Evolutionary conservation across 2,329 filamentous ascomycete species (phyloP), one percentile per base, ranked within the genome.

Genomic region (Elsinoe batatas): DNA sequence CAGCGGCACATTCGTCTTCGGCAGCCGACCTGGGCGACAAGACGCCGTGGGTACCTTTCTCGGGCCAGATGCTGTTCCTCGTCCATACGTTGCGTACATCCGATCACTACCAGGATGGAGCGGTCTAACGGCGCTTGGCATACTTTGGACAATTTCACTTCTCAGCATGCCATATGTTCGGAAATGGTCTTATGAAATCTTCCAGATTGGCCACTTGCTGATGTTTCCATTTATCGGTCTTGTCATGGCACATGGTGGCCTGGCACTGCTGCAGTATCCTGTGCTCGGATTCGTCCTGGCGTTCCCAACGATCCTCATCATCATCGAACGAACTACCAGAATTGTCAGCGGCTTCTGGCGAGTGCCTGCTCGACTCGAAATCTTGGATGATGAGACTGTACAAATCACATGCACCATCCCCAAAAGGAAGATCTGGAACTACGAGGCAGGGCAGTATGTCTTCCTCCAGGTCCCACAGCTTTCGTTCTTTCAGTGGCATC

Each of bases 221-320:
- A 80, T 81, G 76, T 81, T 76, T 40, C 79, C 78, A 7, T 76
- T 82, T 17, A 75, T 82, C 26, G 78, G 74, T 0, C 67, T 81
- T 0, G 71, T 81, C 61, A 76, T 75, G 64, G 78, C 76, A 0
- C 79, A 82, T 59, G 79, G 79, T 0, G 76, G 77, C 0, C 68
- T 71, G 0, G 71, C 65, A 2, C 64, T 81, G 0, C 62, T 82
- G 0, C 78, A 81, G 59, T 74, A 68, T 64, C 76, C 79, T 1
- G 80, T 81, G 74, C 72, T 81, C 13, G 79, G 78, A 1, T 80
- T 79, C 62, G 79, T 76, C 64, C 71, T 82, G 1, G 76, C 76
- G 1, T 72, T 80, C 20, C 79, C 78, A 0, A 75, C 76, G 0
- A 66, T 80, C 0, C 62, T 81, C 0, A 72, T 82, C 1, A 59